Percentiles rank a stretch among this genome's conserved stretches.
These are phyloP conservation scores for Ganoderma meredithae DNA, from an alignment of 1,284 basidiomycete species.

Conservation along the genomic window DNA sequence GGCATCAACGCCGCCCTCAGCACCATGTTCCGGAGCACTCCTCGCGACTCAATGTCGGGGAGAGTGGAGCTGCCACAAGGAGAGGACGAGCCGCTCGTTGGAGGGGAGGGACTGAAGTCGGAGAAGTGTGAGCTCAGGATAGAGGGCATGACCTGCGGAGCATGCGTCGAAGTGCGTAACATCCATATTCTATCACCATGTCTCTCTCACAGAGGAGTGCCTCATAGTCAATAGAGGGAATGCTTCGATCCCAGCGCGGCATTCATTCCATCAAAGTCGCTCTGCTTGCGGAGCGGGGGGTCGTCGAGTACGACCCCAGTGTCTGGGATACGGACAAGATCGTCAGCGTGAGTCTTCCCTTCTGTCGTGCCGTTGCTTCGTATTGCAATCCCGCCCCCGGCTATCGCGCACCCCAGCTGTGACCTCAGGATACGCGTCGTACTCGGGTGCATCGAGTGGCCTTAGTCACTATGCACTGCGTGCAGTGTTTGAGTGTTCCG, in stretches of 20 bases:
- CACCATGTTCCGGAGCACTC: slow-evolving; percentile 28
- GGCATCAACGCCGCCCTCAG: slow-evolving; percentile 33
- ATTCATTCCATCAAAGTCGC: slow-evolving; percentile 92
- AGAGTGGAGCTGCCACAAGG: slow-evolving; percentile 42
- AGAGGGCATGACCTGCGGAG: slow-evolving; percentile 92
- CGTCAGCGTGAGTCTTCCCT: slow-evolving; percentile 63
- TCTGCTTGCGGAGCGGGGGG: slow-evolving; percentile 91
- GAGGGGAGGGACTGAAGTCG: slow-evolving; percentile 35
- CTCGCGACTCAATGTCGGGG: slow-evolving; percentile 30
- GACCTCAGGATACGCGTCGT: no score
- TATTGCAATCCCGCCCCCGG: not conserved
- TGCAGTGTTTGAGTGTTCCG: not conserved
- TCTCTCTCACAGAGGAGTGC: not conserved
- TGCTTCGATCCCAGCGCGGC: slow-evolving; percentile 85
- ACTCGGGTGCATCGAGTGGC: not conserved
- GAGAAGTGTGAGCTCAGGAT: slow-evolving; percentile 77
- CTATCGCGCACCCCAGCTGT: not conserved
- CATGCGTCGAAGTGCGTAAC: slow-evolving; percentile 85
- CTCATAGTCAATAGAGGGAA: slow-evolving; percentile 87
- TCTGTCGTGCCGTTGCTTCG: not conserved
- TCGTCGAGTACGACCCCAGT: slow-evolving; percentile 87
- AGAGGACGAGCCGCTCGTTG: slow-evolving; percentile 47
- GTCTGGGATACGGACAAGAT: slow-evolving; percentile 87
- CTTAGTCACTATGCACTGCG: not conserved
- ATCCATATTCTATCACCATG: not conserved